These are phyloP conservation scores for Cyberlindnera nakhonratchasimensis DNA, from an alignment of 805 yeast genomes.

Conservation along the genomic window DNA sequence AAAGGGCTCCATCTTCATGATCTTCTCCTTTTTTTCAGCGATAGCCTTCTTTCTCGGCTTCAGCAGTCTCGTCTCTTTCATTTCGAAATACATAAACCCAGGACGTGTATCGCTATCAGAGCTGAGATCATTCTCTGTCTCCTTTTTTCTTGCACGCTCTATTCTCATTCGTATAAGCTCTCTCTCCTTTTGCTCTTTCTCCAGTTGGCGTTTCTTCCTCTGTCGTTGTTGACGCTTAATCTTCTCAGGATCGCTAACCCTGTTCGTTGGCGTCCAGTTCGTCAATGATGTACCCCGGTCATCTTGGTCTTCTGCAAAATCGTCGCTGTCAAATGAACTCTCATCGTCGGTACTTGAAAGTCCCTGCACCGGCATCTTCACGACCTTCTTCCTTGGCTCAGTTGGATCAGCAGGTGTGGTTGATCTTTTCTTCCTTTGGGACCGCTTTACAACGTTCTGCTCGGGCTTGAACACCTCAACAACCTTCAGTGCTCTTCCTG, in stretches of 20 bases:
- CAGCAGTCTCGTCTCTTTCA: slow-evolving; percentile 4
- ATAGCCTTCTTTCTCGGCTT: slow-evolving; percentile 7
- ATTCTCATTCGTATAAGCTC: not conserved
- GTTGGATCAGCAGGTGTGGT: not conserved
- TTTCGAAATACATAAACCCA: slow-evolving; percentile 4
- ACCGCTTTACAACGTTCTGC: not conserved
- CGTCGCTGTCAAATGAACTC: not conserved
- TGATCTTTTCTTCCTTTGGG: not conserved
- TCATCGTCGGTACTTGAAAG: not conserved
- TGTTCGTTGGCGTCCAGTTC: slow-evolving; percentile 1
- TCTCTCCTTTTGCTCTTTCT: slow-evolving; percentile 1
- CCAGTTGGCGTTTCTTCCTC: not conserved
- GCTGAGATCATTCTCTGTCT: not conserved
- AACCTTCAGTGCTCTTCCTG: not conserved
- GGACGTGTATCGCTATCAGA: slow-evolving; percentile 7
- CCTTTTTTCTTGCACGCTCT: not conserved
- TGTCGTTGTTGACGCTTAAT: not conserved
- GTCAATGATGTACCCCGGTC: not conserved
- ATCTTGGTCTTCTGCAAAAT: not conserved
- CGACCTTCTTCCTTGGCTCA: not conserved
- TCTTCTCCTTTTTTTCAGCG: slow-evolving; percentile 6
- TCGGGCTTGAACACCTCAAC: not conserved
- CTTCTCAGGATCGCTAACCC: not conserved
- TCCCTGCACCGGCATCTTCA: not conserved
- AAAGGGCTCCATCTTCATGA: slow-evolving; percentile 24